These are phyloP conservation scores for Zymoseptoria ardabiliae DNA, from an alignment of 2,329 filamentous ascomycete species.

Conservation along the genomic window DNA sequence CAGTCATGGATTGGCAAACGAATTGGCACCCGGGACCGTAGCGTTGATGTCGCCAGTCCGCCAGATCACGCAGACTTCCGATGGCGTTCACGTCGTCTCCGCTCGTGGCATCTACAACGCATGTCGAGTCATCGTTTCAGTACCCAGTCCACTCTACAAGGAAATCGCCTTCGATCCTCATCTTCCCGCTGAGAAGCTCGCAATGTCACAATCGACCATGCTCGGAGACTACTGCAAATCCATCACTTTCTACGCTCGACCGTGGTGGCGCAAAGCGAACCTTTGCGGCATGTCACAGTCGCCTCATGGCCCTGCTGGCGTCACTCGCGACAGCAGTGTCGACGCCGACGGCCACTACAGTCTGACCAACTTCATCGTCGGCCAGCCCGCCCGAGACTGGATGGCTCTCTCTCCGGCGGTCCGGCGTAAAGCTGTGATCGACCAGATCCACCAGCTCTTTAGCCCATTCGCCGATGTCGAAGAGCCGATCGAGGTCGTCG, in stretches of 20 bases:
- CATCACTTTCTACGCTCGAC: conserved; percentile 40
- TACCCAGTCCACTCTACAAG: conserved; percentile 42
- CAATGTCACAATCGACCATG: conserved; percentile 12
- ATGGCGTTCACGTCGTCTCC: conserved; percentile 21
- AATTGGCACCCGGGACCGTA: conserved; percentile 24
- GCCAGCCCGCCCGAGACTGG: conserved; percentile 33
- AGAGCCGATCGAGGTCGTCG: conserved; percentile 26
- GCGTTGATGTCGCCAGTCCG: conserved; percentile 19
- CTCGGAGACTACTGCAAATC: conserved; percentile 47
- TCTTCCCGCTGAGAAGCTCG: conserved; percentile 38
- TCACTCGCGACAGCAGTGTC: conserved; percentile 41
- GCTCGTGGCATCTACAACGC: conserved; percentile 30
- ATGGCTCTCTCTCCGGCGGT: conserved; percentile 21
- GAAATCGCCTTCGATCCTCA: conserved; percentile 43
- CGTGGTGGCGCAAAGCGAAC: conserved; percentile 42
- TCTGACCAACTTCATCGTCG: conserved; percentile 39
- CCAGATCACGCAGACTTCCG: conserved; percentile 12
- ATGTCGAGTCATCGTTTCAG: conserved; percentile 42
- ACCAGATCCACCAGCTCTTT: conserved; percentile 31
- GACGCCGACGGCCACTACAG: conserved; percentile 20
- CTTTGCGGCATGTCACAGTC: conserved; percentile 41
- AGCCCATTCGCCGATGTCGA: conserved; percentile 21
- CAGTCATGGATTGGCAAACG: conserved; percentile 31
- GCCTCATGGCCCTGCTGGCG: conserved; percentile 41
- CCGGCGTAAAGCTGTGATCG: conserved; percentile 28